A percentile compares a stretch with the other conserved stretches of the same genome.
These are phyloP conservation scores for Ophiocordyceps camponoti-saundersi DNA, from an alignment of 2,329 filamentous ascomycete genomes.

Conservation along the genomic window DNA sequence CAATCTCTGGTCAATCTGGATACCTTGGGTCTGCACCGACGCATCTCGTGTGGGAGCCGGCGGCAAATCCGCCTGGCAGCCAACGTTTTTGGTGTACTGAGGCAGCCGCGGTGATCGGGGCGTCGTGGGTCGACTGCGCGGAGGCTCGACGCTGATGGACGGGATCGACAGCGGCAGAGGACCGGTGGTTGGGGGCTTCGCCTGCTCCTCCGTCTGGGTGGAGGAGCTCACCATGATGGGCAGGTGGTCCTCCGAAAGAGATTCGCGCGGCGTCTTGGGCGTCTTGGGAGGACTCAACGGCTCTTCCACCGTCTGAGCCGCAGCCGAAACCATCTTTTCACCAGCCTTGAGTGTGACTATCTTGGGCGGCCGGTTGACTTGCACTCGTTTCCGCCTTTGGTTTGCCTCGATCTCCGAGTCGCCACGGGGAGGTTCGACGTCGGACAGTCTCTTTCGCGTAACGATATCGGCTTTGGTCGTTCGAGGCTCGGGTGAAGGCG, in stretches of 20 bases:
- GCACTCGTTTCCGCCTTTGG: slow-evolving; percentile 53
- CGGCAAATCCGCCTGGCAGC: slow-evolving; percentile 52
- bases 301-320: slow-evolving; percentile 8
- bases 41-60: slow-evolving; percentile 13
- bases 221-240: slow-evolving; percentile 32
- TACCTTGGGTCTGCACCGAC: slow-evolving; percentile 72
- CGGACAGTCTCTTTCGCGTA: slow-evolving; percentile 19
- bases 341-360: slow-evolving; percentile 25
- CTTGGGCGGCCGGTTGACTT: slow-evolving; percentile 30
- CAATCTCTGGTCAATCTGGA: slow-evolving; percentile 64
- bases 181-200: slow-evolving; percentile 8
- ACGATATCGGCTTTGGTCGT: slow-evolving; percentile 23
- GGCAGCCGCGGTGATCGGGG: slow-evolving; percentile 59
- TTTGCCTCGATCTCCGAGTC: slow-evolving; percentile 54
- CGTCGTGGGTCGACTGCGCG: slow-evolving; percentile 65
- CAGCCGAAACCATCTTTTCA: slow-evolving; percentile 41
- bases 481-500: slow-evolving; percentile 47
- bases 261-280: slow-evolving; percentile 32
- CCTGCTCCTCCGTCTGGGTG: slow-evolving; percentile 39
- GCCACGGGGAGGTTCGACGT: slow-evolving; percentile 24
- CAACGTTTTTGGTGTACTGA: slow-evolving; percentile 66
- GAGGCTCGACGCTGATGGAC: slow-evolving; percentile 82
- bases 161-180: slow-evolving; percentile 45
- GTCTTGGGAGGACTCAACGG: slow-evolving; percentile 48
- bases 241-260: slow-evolving; percentile 16